Evolutionary conservation across 1,139 yeast species (phyloP), one percentile per base, ranked within the genome.

Genomic region (Candida sp.): DNA sequence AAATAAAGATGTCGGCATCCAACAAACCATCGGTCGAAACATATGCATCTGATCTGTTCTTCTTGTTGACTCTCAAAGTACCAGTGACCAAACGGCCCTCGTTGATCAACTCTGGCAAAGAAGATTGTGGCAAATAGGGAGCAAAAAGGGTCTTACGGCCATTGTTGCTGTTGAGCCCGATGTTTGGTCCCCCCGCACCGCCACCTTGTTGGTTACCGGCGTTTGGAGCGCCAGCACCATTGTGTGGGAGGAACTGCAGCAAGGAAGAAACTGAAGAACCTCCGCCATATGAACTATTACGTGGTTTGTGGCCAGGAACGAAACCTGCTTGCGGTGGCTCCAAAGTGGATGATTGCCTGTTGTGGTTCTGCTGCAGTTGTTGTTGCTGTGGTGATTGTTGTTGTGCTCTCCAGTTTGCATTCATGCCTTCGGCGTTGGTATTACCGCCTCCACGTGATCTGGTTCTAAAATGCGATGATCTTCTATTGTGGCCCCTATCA

Each of bases 61-160:
- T 94, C 67, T 92, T 92, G 72, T 94, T 94, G 48, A 94, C 99
- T 59, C 99, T 83, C 61, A 94, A 78, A 26, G 89, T 87, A 60
- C 99, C 99, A 4, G 96, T 88, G 6, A 94, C 99, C 53, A 94
- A 78, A 56, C 93, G 83, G 25, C 99, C 99, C 58, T 94, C 98
- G 57, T 84, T 85, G 49, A 94, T 86, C 55, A 94, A 78, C 31
- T 88, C 96, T 0, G 99, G 98, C 49, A 94, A 83, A 2, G 96
- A 86, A 3, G 93, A 89, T 64, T 94, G 99, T 3, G 98, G 97
- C 53, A 94, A 79, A 65, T 94, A 94, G 5, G 99, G 99, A 30
- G 98, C 97, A 73, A 94, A 94, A 50, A 94, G 80, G 0, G 97
- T 90, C 65, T 93, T 94, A 61, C 99, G 84, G 22, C 78, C 77